Evolutionary conservation across 345 rosid genomes (phyloP).

Genomic region (Xanthoceras sorbifolium): DNA sequence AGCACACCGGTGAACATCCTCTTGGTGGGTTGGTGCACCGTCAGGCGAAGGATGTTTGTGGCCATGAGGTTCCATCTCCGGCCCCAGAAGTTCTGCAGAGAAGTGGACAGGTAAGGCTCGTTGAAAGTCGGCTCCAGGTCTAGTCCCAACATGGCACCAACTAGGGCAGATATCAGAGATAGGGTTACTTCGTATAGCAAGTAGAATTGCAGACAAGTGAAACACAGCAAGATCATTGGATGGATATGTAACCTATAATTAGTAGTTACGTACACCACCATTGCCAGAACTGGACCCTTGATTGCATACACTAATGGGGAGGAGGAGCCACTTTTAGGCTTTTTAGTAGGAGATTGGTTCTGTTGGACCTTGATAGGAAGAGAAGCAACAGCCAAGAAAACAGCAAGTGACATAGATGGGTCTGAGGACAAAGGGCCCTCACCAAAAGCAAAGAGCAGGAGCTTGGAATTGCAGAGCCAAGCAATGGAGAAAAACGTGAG

Average conservation of each 20-base stretch:
- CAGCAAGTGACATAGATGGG: neutral
- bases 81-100: constrained; percentile 83
- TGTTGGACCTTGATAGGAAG: neutral
- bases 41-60: constrained; percentile 48
- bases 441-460: constrained; percentile 51
- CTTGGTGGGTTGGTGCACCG: constrained; percentile 53
- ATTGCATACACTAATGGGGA: constrained; percentile 27
- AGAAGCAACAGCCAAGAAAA: neutral
- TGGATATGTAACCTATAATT: constrained; percentile 24
- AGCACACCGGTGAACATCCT: constrained; percentile 11
- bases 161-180: constrained; percentile 36
- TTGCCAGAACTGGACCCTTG: constrained; percentile 37
- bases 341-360: neutral
- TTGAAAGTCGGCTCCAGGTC: constrained; percentile 60
- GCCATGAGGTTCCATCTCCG: constrained; percentile 70
- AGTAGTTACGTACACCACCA: constrained; percentile 26
- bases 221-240: constrained; percentile 28
- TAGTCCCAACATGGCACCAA: constrained; percentile 28
- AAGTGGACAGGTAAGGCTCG: constrained; percentile 59
- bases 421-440: constrained; percentile 38
- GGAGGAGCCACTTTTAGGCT: constrained; percentile 15
- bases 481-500: constrained; percentile 41
- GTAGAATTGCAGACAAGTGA: constrained; percentile 41
- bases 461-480: constrained; percentile 64
- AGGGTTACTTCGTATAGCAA: constrained; percentile 42